These are phyloP conservation scores for Syzygium oleosum DNA, from an alignment of 345 rosid genomes.

Conservation along the genomic window DNA sequence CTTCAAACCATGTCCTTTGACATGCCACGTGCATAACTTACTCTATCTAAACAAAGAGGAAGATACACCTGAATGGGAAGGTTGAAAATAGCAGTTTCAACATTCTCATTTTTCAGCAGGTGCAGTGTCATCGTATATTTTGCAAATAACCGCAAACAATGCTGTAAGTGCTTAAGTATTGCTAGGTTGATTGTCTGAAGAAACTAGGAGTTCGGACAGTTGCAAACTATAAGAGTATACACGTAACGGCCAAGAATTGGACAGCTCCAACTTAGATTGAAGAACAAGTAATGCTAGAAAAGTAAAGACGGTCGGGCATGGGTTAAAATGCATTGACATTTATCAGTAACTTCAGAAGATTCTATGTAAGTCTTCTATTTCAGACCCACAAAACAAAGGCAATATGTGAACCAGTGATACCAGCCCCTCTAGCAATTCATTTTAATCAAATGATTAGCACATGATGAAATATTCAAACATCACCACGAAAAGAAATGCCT, in stretches of 20 bases:
- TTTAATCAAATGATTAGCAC: neutral
- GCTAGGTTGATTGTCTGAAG: neutral
- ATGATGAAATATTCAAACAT: neutral
- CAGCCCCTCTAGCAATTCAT: neutral
- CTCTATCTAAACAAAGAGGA: neutral
- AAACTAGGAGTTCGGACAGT: neutral
- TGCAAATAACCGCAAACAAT: neutral
- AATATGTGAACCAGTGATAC: neutral
- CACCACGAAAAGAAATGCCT: neutral
- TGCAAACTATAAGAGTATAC: neutral
- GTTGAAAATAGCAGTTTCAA: neutral
- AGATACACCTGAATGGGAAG: neutral
- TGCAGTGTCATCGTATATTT: neutral
- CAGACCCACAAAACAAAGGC: neutral
- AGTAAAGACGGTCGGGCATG: neutral
- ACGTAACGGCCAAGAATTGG: neutral
- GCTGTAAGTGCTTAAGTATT: neutral
- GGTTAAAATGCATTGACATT: neutral
- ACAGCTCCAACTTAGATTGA: neutral
- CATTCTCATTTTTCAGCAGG: neutral
- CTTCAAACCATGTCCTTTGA: neutral
- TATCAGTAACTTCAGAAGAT: neutral
- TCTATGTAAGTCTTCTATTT: neutral
- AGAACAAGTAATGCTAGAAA: neutral
- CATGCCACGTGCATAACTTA: neutral